Evolutionary conservation across 306 rosid genomes (phyloP), one percentile per base, ranked within the genome.

Genomic region (Glycine soja): DNA sequence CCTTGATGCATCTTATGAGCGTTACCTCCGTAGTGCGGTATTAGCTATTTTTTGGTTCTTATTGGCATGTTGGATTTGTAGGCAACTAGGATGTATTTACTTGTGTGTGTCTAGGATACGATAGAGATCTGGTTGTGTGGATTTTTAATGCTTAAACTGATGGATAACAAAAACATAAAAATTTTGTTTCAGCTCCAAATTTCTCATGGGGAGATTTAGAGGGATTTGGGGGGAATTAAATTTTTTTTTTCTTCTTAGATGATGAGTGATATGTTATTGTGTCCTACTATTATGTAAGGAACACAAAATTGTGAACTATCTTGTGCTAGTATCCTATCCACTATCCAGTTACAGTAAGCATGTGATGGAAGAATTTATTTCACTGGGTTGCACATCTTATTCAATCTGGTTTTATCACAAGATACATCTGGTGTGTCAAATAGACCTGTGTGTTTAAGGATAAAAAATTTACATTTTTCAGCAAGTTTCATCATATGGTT

Each of bases 1-100:
- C 82, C 93, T 95, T 69, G 94, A 90, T 69, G 99, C 97, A n/a
- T 93, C 99, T 62, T 95, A 95, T 85, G 99, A 95, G 72, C 97
- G 91, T 78, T 95, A 95, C 78, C 91, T 93, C 70, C 97, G 92
- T 74, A 89, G 84, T 86, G 88, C 92, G 95, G 99, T 95, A 93
- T 59, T 54, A 72, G n/a, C 73, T 89, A 38, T 65, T 77, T 73
- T 68, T 42, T 2, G 71, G 38, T 58, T 82, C 65, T 83, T 76
- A 34, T 32, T 42, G 30, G 67, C 54, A 14, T 50, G 18, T 36
- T 74, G 59, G 70, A n/a, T 14, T 57, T 78, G 45, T 64, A 13
- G 78, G 69, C 38, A 34, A 15, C 74, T 58, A 11, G 57, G 74
- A 45, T 82, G 59, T 61, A 15, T 65, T 78, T 15, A 57, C 62